These are phyloP conservation scores for Dalbergia cultrata DNA, from an alignment of 306 rosid genomes.

Conservation along the genomic window DNA sequence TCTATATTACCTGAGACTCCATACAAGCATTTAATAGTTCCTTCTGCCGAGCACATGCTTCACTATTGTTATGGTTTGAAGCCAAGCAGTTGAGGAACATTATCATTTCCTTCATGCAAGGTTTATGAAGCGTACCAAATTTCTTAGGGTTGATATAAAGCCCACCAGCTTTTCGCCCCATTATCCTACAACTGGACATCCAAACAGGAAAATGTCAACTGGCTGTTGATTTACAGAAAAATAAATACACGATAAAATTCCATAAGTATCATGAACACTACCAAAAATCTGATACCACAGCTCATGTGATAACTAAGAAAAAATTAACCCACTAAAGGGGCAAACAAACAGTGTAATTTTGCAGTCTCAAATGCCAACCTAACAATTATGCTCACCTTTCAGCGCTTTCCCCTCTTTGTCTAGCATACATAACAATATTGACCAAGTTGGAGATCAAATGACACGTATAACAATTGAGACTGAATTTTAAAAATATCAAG, in stretches of 20 bases:
- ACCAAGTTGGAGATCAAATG: constrained; percentile 2
- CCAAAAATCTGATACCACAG: constrained; percentile 8
- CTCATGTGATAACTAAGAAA: constrained; percentile 27
- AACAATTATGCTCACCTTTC: neutral
- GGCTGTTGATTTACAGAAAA: constrained; percentile 14
- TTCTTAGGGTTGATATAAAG: constrained; percentile 79
- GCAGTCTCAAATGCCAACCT: constrained; percentile 15
- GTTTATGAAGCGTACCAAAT: constrained; percentile 77
- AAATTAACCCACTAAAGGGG: neutral
- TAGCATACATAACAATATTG: constrained; percentile 15
- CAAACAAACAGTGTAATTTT: neutral
- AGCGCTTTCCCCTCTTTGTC: neutral
- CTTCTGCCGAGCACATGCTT: constrained; percentile 66
- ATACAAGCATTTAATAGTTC: constrained; percentile 71
- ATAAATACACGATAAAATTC: neutral
- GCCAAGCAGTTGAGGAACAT: constrained; percentile 82
- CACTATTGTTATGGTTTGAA: constrained; percentile 50
- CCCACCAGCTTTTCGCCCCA: constrained; percentile 85
- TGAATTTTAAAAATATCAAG: neutral
- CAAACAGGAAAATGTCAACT: constrained; percentile 33
- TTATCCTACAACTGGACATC: constrained; percentile 50
- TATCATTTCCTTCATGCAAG: constrained; percentile 93
- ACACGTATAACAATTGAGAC: constrained; percentile 4
- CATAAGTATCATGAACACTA: neutral
- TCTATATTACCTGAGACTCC: constrained; percentile 74